These are phyloP conservation scores for Tinospora cordifolia DNA, from an alignment of 164 flowering plant species.

Conservation along the genomic window DNA sequence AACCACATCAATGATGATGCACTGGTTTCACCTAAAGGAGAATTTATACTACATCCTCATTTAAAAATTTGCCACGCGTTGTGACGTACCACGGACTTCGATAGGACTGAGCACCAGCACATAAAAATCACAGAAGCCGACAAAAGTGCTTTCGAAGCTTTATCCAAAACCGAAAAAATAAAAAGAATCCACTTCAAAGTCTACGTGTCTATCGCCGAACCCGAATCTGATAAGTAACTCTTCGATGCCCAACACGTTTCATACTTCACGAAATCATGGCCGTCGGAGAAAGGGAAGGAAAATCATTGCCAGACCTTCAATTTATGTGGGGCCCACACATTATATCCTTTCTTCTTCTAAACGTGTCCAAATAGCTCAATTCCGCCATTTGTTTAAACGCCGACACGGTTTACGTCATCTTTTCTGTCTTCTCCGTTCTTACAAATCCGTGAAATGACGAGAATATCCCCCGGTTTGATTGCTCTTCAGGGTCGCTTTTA, in stretches of 20 bases:
- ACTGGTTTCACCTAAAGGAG: too few relatives aligned
- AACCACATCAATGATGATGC: too few relatives aligned
- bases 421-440: neutral
- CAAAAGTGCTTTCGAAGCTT: constrained; percentile 3
- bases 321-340: constrained; percentile 14
- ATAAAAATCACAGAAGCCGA: neutral
- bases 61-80: neutral
- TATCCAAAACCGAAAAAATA: constrained; percentile 8
- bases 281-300: neutral
- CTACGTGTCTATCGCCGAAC: constrained; percentile 16
- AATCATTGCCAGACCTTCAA: neutral
- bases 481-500: neutral
- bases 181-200: neutral
- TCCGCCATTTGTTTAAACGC: neutral
- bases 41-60: too few relatives aligned
- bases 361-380: constrained; percentile 5
- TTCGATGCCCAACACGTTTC: constrained; percentile 1
- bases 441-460: neutral
- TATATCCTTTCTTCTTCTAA: neutral
- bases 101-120: neutral
- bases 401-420: neutral
- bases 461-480: neutral
- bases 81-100: neutral
- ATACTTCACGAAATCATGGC: neutral
- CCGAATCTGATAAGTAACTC: constrained; percentile 1